These are phyloP conservation scores for Halenospora varia DNA, from an alignment of 495 filamentous ascomycete genomes.

Conservation along the genomic window DNA sequence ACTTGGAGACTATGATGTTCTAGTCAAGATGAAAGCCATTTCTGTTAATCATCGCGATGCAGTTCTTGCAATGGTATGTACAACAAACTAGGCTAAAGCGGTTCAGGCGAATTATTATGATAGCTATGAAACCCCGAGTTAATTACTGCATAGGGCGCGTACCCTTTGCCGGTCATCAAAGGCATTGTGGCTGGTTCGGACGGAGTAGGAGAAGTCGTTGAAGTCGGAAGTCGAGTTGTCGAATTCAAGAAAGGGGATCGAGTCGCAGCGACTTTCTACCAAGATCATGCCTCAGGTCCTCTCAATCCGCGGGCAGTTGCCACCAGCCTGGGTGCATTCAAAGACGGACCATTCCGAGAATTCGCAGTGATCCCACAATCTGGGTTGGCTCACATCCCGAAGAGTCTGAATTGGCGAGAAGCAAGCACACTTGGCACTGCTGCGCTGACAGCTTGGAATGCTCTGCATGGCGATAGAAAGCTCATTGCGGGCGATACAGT, in stretches of 20 bases:
- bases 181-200: constrained; percentile 68
- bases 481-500: constrained; percentile 66
- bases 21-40: constrained; percentile 61
- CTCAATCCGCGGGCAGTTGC: constrained; percentile 35
- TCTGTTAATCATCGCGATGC: constrained; percentile 82
- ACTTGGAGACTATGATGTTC: constrained; percentile 56
- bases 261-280: constrained; percentile 73
- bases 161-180: constrained; percentile 54
- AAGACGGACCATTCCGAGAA: constrained; percentile 66
- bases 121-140: too few relatives aligned
- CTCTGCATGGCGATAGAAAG: constrained; percentile 61
- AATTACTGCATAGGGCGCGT: constrained; percentile 50
- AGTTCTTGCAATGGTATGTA: constrained; percentile 57
- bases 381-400: constrained; percentile 61
- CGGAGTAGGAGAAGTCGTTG: constrained; percentile 66
- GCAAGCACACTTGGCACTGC: constrained; percentile 67
- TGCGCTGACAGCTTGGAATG: constrained; percentile 77
- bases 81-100: background rate
- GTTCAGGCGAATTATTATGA: too few relatives aligned
- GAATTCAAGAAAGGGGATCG: constrained; percentile 61
- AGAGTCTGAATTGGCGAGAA: constrained; percentile 56
- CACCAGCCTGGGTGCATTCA: constrained; percentile 61
- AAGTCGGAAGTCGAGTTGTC: constrained; percentile 57
- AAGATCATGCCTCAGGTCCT: constrained; percentile 59
- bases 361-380: constrained; percentile 65